Evolutionary conservation across 75 land plant genomes (phyloP), one percentile per base, ranked within the genome.

Genomic region (Sequoia sempervirens): DNA sequence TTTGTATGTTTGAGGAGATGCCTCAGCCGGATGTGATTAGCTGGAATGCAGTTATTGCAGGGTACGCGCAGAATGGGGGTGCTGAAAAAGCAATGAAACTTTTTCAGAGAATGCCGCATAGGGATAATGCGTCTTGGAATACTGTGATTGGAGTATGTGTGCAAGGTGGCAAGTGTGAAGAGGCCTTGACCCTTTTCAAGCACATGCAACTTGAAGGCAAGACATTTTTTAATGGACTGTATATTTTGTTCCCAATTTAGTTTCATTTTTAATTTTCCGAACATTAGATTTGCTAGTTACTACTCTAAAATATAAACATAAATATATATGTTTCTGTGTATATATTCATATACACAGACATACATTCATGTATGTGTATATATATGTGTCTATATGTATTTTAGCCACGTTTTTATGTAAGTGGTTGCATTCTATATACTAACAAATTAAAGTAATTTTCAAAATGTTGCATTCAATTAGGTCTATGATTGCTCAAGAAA

Each of bases 91-190:
- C 82, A 17, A 2, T 32, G 9, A 50, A 36, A 23, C 7, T 81
- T 2, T 81, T 81, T 36, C 34, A 81, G 15, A 54, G 15, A 30
- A 81, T 54, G 82, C 56, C 82, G 7, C 1, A 32, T 11, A 50
- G 82, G 18, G 82, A 81, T 20, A 34, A 18, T 30, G 82, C 37
- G 5, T 50, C 61, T 3, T 81, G 82, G 82, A 81, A 81, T 81
- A 46, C 58, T 2, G 30, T 81, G 82, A 81, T 81, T 53, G 82
- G 56, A 32, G 40, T n/a, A 17, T 81, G 15, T 34, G 82, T 46
- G 15, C 56, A 81, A 9, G 34, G 13, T 30, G 82, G 58, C 23
- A 30, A 36, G 32, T 50, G 38, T 20, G 47, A 36, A 32, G 82
- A 30, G 56, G 56, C 82, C 32, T 81, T 81, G 47, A 18, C 13